Base-by-base conservation (phyloP, 2,329 filamentous ascomycete species). In the Lecanicillium sp. region DNA sequence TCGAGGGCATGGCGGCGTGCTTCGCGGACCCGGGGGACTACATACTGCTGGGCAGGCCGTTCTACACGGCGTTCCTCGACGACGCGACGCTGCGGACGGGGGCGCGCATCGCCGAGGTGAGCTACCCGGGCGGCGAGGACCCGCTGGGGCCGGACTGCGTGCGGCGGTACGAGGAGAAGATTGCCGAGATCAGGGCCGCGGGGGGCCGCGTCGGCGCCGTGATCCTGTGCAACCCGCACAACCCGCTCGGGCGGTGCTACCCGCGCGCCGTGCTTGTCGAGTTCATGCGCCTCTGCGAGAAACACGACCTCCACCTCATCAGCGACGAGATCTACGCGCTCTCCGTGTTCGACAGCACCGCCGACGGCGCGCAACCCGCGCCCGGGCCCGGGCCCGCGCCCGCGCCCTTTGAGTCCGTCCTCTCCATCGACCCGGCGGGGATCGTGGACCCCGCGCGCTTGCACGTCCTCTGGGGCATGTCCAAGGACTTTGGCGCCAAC, bases 401-500 rank as follows among this genome's bases (percentile, higher is more conserved):
- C n/a, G n/a, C n/a, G n/a, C n/a, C n/a, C n/a, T 79, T 80, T 50
- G 65, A 66, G 9, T 78, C 74, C 0, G 60, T 62, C 0, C 60
- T 77, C 2, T 65, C 72, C 0, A 69, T 78, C 15, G 63, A 73
- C 19, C 57, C 63, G 0, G 49, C 55, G 0, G 69, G 61, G 0
- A 54, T 75, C 26, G 75, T 81, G 26, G 70, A 80, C 49, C 63
- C 70, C 1, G 52, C 58, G 7, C 65, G 71, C 2, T 63, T 82
- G 0, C 79, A 83, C 57, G 70, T 78, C 1, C 58, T 77, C 19
- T 69, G 72, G 60, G 66, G 68, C 20, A 63, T 69, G 55, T 67
- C 62, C 43, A 72, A 75, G 54, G 77, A 79, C 58, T 82, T 81
- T 58, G 74, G 75, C 20, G 72, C 74, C 17, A 79, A 78, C 35